Base-by-base conservation (phyloP, 345 rosid genomes). In the Eutrema yunnanense region DNA sequence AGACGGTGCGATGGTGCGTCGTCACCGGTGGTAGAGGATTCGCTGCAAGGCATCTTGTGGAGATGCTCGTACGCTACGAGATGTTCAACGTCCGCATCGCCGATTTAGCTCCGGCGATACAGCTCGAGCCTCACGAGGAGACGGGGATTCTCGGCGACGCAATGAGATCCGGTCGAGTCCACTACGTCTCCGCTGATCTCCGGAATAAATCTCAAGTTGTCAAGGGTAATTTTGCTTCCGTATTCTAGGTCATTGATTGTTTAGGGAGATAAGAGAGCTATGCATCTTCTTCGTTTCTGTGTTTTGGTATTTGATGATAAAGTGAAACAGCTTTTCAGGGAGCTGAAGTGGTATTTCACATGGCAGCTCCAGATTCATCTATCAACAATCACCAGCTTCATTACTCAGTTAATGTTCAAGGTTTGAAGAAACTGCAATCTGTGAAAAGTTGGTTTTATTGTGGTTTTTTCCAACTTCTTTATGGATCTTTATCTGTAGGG, bases 311-410 rank as follows among this genome's bases (percentile, higher is more conserved):
- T 60, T 73, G 72, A 73, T 9, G 26, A 16, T 64, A 38, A 3
- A 4, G 16, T 81, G 11, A 6, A 78, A 59, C 79, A 95, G 97
- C 83, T 40, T 81, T 75, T 63, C 73, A 86, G 72, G 99, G 97
- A 60, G 93, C 80, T 12, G 89, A 92, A 62, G 97, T 86, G 6
- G 93, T 95, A 5, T 92, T 87, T 81, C 99, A 95, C 73, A 90
- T 87, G 97, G 99, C 99, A 38, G 97, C 99, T 55, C 99, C 99
- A 4, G 82, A 92, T 87, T 95, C 99, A 9, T 90, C 97, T 3
- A 84, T 92, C 65, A 95, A 95, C 49, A 82, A 74, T 72, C 72
- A 76, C 65, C 80, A 85, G 84, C 96, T 95, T 69, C 99, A 95
- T 16, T 79, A 86, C 74, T 88, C 97, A 8, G 99, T 95, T 71